phyloP scores from a whole-genome alignment of 2,329 filamentous ascomycete genomes.

The Clonostachys rosea region DNA sequence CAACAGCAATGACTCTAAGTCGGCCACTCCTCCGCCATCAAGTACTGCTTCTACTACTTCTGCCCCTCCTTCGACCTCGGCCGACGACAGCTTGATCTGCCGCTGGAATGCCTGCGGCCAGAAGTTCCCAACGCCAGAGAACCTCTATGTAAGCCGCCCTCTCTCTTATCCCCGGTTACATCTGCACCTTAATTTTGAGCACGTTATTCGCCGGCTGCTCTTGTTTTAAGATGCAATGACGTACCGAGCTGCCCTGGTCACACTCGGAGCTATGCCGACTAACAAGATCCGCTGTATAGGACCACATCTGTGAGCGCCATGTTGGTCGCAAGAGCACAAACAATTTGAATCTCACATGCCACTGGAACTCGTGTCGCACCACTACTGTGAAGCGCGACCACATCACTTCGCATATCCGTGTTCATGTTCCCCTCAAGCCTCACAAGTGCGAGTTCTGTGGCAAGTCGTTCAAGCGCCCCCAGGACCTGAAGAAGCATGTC shows the following conservation, averaged over 20 bases:
- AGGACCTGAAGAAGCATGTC: conserved; percentile 99
- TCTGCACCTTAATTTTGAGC: too few relatives aligned
- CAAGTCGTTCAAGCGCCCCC: conserved; percentile 98
- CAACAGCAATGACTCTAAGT: conserved; percentile 43
- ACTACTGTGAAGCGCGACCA: conserved; percentile 98
- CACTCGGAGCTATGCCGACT: too few relatives aligned
- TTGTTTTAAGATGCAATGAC: too few relatives aligned
- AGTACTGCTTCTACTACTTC: conserved; percentile 41
- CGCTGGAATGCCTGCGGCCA: conserved; percentile 57
- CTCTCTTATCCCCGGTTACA: too few relatives aligned
- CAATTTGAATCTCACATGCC: conserved; percentile 94
- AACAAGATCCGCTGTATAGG: conserved; percentile 43
- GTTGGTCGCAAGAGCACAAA: conserved; percentile 99
- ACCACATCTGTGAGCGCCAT: conserved; percentile 97
- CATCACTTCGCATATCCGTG: conserved; percentile 97
- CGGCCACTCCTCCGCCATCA: conserved; percentile 46
- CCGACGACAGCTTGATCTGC: conserved; percentile 53
- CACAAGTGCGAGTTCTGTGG: conserved; percentile 99
- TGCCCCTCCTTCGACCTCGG: conserved; percentile 31
- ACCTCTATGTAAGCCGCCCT: conserved; percentile 49
- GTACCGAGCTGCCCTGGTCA: too few relatives aligned
- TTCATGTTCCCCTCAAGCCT: conserved; percentile 97
- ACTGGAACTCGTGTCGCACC: conserved; percentile 94
- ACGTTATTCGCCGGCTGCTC: too few relatives aligned
- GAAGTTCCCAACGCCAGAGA: conserved; percentile 52